These are phyloP conservation scores for Protomyces gravidus DNA, from an alignment of 1,139 yeast species.

Conservation along the genomic window DNA sequence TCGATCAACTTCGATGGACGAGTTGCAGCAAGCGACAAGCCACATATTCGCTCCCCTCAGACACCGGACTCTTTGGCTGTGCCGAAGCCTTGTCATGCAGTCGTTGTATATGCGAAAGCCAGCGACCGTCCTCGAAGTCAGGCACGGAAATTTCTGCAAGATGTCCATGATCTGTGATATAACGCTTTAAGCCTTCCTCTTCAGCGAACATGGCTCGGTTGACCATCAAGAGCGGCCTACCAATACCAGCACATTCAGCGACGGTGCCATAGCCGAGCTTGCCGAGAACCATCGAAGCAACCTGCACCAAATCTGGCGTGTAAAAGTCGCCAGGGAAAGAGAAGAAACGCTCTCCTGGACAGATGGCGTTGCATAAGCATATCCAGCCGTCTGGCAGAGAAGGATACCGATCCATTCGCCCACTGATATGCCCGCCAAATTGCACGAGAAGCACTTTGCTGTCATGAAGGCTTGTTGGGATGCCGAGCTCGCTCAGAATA, in stretches of 20 bases:
- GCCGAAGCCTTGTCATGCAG: not conserved
- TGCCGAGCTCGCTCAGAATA: not conserved
- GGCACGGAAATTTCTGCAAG: not conserved
- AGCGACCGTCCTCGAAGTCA: constrained; percentile 4
- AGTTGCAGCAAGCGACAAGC: not conserved
- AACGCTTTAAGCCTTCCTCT: constrained; percentile 7
- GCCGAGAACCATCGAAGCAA: constrained; percentile 11
- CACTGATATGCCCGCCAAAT: constrained; percentile 7
- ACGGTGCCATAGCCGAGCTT: constrained; percentile 27
- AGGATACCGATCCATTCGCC: not conserved
- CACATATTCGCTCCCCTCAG: not conserved
- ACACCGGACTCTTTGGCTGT: not conserved
- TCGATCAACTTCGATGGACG: too few relatives aligned
- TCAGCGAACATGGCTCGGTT: constrained; percentile 22
- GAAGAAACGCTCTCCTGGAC: constrained; percentile 1
- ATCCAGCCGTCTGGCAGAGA: constrained; percentile 12
- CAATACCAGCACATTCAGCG: constrained; percentile 16
- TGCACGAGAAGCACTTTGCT: constrained; percentile 13
- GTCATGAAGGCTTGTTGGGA: not conserved
- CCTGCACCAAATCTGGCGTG: constrained; percentile 20
- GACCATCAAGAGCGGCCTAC: constrained; percentile 14
- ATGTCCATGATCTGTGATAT: not conserved
- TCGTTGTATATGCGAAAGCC: not conserved
- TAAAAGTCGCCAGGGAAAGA: not conserved
- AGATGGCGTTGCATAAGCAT: not conserved